These are phyloP conservation scores for Coniochaeta sp. DNA, from an alignment of 2,329 filamentous ascomycete genomes.

Conservation along the genomic window DNA sequence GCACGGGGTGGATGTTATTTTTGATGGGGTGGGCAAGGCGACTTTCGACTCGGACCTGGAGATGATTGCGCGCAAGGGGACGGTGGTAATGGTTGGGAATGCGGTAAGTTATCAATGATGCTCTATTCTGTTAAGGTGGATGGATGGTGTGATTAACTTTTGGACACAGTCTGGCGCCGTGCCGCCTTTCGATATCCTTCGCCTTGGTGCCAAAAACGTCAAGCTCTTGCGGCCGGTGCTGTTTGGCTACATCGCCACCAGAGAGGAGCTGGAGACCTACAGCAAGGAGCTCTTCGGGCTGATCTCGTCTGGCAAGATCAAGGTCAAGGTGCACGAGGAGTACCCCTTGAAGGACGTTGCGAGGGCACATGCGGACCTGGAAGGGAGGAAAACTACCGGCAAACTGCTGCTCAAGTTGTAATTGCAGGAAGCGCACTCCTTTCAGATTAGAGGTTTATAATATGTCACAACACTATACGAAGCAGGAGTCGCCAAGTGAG, in stretches of 20 bases:
- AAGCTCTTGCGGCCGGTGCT: constrained; percentile 70
- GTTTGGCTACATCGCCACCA: constrained; percentile 60
- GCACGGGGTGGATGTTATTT: constrained; percentile 68
- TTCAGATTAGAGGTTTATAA: background rate
- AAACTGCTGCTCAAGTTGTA: constrained; percentile 70
- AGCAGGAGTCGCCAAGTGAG: background rate
- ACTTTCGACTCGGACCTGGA: constrained; percentile 78
- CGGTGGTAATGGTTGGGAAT: constrained; percentile 73
- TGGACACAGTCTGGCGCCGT: constrained; percentile 56
- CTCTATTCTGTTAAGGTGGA: background rate
- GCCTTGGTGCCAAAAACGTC: constrained; percentile 66
- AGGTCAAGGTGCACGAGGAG: constrained; percentile 66
- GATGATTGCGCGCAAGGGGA: constrained; percentile 69
- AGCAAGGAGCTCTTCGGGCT: constrained; percentile 65
- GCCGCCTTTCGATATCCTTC: constrained; percentile 51
- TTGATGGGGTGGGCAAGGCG: constrained; percentile 77
- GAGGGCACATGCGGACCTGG: constrained; percentile 69
- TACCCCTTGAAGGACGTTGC: constrained; percentile 70
- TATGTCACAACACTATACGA: background rate
- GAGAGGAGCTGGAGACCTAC: constrained; percentile 66
- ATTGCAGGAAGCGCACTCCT: background rate
- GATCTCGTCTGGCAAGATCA: constrained; percentile 60
- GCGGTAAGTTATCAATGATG: constrained; percentile 44
- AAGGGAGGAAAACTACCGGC: constrained; percentile 74
- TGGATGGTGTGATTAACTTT: background rate